These are phyloP conservation scores for Vicia villosa DNA, from an alignment of 306 rosid genomes.

Conservation along the genomic window DNA sequence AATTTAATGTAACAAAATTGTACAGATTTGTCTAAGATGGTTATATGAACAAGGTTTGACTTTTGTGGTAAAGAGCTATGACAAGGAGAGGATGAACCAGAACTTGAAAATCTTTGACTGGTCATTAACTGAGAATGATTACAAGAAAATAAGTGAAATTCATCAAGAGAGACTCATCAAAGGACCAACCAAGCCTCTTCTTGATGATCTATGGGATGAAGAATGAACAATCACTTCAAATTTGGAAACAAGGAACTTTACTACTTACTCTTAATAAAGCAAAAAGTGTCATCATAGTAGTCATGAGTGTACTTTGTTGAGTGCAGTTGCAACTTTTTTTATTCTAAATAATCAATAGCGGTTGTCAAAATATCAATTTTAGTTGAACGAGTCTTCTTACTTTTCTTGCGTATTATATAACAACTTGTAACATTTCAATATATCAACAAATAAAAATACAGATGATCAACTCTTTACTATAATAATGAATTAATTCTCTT, in stretches of 20 bases:
- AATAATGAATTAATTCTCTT: not conserved
- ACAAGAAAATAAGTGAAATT: slow-evolving; percentile 48
- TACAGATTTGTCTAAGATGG: slow-evolving; percentile 53
- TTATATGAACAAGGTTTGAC: slow-evolving; percentile 45
- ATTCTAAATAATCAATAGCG: not conserved
- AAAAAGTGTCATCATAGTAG: not conserved
- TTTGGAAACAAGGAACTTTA: not conserved
- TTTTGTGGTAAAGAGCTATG: slow-evolving; percentile 49
- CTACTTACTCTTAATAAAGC: slow-evolving; percentile 9
- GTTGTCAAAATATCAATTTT: not conserved
- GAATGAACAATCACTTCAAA: slow-evolving; percentile 3
- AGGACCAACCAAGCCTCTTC: slow-evolving; percentile 56
- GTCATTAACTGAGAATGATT: slow-evolving; percentile 42
- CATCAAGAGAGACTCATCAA: slow-evolving; percentile 47
- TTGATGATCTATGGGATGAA: slow-evolving; percentile 53
- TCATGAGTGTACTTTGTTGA: not conserved
- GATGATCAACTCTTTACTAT: too few relatives aligned
- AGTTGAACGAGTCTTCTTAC: not conserved
- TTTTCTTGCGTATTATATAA: not conserved
- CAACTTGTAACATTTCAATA: not conserved
- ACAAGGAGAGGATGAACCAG: slow-evolving; percentile 50
- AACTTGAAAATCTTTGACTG: slow-evolving; percentile 49
- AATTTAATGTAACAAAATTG: not conserved
- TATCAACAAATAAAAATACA: not conserved
- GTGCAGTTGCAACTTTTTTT: not conserved